A percentile compares a stretch with the other conserved stretches of the same genome.
phyloP scores from a whole-genome alignment of 2,329 filamentous ascomycete species.

The Fusarium sp. region DNA sequence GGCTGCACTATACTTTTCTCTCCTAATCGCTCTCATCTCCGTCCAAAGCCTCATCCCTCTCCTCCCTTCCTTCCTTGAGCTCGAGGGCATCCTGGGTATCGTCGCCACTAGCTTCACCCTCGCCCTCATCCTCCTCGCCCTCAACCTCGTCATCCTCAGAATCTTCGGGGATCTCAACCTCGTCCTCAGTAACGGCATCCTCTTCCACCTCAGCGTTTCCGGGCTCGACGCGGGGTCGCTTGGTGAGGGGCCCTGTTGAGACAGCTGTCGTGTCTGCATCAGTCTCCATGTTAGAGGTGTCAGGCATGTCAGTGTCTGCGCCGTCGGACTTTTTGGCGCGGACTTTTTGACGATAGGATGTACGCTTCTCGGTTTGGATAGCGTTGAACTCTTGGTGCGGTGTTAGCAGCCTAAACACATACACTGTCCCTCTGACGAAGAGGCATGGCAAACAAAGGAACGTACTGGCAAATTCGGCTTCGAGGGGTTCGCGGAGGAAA shows the following conservation, averaged over 20 bases:
- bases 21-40: slow-evolving; percentile 68
- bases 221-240: slow-evolving; percentile 61
- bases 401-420: background rate
- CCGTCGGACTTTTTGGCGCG: slow-evolving; percentile 68
- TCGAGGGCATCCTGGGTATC: slow-evolving; percentile 65
- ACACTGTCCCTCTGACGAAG: background rate
- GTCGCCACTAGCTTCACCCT: slow-evolving; percentile 61
- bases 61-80: slow-evolving; percentile 59
- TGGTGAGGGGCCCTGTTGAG: slow-evolving; percentile 51
- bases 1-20: slow-evolving; percentile 4
- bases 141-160: slow-evolving; percentile 62
- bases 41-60: slow-evolving; percentile 71
- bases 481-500: slow-evolving; percentile 75
- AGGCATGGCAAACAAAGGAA: slow-evolving; percentile 27
- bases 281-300: slow-evolving; percentile 43
- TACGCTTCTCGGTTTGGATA: slow-evolving; percentile 79
- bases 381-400: slow-evolving; percentile 72
- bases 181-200: slow-evolving; percentile 54
- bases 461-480: slow-evolving; percentile 81
- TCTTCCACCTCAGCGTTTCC: slow-evolving; percentile 51
- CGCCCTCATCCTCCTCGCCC: slow-evolving; percentile 53
- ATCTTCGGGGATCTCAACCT: slow-evolving; percentile 58
- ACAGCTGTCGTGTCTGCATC: slow-evolving; percentile 48
- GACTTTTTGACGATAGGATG: slow-evolving; percentile 76
- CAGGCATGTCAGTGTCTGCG: slow-evolving; percentile 53